Evolutionary conservation across 306 rosid species (phyloP), one percentile per base, ranked within the genome.

Genomic region (Vachellia collinsii): DNA sequence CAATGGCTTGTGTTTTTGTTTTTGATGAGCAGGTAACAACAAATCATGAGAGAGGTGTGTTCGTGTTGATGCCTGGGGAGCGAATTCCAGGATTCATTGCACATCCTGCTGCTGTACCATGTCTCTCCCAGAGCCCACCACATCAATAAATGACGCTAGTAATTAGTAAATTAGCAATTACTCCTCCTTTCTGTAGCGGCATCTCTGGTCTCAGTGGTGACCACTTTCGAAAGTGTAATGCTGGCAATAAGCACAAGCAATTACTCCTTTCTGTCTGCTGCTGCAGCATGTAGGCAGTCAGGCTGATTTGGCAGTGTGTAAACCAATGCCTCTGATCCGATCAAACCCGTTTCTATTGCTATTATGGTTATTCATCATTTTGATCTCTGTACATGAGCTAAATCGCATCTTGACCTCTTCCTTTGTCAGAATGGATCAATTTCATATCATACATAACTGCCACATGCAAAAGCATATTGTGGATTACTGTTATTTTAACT

Each of bases 41-140:
- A 17, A 88, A 76, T 19, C 83, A 89, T 61, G 85, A 83, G 7
- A 80, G 80, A 64, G 91, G 88, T 22, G 91, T 91, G 0, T 87
- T 92, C 11, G 97, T 93, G 56, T 72, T 93, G 82, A 93, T 93
- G 97, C 96, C 96, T 0, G 94, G 96, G 1, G 91, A 91, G 74
- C 70, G 86, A 54, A 74, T 76, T 54, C 97, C 97, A 0, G 86
- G 93, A 53, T 88, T 86, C 91, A 91, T 93, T 16, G 97, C 93
- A 16, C 91, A 88, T 58, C 92, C 89, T 13, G 89, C 87, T 51
- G 93, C 97, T 0, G 69, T 20, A 12, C 17, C 74, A 10, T 69
- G 19, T 42, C 38, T 42, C 38, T n/a, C 9, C 41, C 41, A 62
- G 72, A 67, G 72, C 86, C 61, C 23, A 82, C 76, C 42, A 42